phyloP scores from a whole-genome alignment of 306 rosid species.

The Fragaria ananassa region DNA sequence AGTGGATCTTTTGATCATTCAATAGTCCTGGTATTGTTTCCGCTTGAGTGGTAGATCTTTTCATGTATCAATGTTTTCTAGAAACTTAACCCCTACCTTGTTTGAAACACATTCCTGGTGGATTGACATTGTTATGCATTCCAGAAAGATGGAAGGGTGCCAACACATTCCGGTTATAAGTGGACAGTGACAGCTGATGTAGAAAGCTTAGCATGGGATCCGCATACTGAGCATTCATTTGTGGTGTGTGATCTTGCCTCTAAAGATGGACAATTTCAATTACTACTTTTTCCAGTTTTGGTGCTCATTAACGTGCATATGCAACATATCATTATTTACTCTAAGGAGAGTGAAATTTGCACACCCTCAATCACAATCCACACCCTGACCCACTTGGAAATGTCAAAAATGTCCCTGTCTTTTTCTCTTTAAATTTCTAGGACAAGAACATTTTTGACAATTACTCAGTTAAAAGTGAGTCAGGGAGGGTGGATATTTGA shows the following conservation, averaged over 20 bases:
- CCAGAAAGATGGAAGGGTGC: constrained; percentile 86
- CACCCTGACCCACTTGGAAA: no score
- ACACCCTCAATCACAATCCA: no score
- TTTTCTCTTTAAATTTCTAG: no score
- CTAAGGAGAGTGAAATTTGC: no score
- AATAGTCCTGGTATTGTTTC: constrained; percentile 66
- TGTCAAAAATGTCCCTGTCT: no score
- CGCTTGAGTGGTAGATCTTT: constrained; percentile 1
- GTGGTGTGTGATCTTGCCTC: constrained; percentile 26
- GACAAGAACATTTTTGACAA: no score
- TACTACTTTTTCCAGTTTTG: background rate
- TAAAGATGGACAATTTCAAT: background rate
- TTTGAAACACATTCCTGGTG: constrained; percentile 1
- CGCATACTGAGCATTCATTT: constrained; percentile 26
- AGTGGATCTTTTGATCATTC: constrained; percentile 93
- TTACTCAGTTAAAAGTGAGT: no score
- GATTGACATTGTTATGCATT: constrained; percentile 26
- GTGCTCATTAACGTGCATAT: background rate
- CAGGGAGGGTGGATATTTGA: no score
- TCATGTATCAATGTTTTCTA: background rate
- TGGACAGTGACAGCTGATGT: no score
- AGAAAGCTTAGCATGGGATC: no score
- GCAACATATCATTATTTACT: background rate
- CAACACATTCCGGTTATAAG: constrained; percentile 60
- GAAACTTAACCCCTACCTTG: background rate